A percentile compares a stretch with the other conserved stretches of the same genome.
Conservation (phyloP, 306 rosid species). For the Echinosophora koreensis region DNA sequence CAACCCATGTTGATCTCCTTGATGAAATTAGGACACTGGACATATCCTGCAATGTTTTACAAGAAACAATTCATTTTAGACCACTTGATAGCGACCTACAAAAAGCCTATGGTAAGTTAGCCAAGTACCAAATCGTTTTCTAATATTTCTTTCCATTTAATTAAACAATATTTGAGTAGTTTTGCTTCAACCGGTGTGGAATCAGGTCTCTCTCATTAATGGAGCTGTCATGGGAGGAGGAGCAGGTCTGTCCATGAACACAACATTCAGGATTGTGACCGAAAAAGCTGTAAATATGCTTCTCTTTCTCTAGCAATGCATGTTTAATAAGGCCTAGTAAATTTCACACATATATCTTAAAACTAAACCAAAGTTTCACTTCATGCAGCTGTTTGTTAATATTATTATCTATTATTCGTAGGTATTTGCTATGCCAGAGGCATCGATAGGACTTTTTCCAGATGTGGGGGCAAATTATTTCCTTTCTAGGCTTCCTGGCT, state of each 20-base stretch:
- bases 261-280: conserved; percentile 43
- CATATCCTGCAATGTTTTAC: conserved; percentile 23
- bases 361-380: too few relatives aligned
- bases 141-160: not conserved
- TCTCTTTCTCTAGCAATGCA: not conserved
- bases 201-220: conserved; percentile 43
- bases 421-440: conserved; percentile 53
- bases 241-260: conserved; percentile 38
- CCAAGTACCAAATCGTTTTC: not conserved
- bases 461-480: conserved; percentile 49
- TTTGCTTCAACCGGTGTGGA: not conserved
- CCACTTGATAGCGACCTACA: conserved; percentile 41
- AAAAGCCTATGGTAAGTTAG: conserved; percentile 41
- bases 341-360: too few relatives aligned
- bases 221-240: conserved; percentile 50
- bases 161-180: not conserved
- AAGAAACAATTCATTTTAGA: conserved; percentile 26
- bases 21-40: conserved; percentile 48
- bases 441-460: conserved; percentile 36
- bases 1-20: not conserved
- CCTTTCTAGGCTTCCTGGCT: conserved; percentile 47
- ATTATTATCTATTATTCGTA: not conserved
- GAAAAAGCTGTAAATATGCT: conserved; percentile 38
- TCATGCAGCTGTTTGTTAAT: too few relatives aligned
- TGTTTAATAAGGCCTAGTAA: too few relatives aligned